Base-by-base conservation (phyloP, 164 flowering plant genomes). In the Cinnamomum micranthum region DNA sequence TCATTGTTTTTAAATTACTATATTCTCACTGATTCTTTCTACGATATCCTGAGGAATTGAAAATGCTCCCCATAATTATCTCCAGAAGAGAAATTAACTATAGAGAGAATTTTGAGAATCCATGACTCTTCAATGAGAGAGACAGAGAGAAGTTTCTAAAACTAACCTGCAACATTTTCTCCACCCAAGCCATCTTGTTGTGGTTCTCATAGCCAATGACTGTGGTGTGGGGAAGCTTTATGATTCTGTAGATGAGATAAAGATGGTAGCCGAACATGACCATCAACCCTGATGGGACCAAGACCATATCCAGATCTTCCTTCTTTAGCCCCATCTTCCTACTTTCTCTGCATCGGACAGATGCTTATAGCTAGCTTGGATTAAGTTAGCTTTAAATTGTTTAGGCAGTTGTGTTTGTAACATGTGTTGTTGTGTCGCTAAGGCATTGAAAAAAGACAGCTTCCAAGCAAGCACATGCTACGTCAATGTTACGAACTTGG, bases 191-290 rank as follows among this genome's bases (percentile, higher is more conserved):
- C 76, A 65, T 86, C 78, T 77, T 88, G 88, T 77, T 73, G 75
- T 92, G 88, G 66, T 92, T 89, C 80, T 92, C 92, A 70, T 78
- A 87, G 63, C 97, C 97, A 33, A 90, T 83, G 24, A 82, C 83
- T 0, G 95, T 90, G 47, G 86, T 85, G 0, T 86, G 69, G 4
- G 88, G 85, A 71, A 12, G 55, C 69, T 72, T 81, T 9, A 83
- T 76, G 83, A 78, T 86, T 81, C 87, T 85, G 75, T 88, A 82
- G 47, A 90, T 81, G 15, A 90, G 89, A 77, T 73, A 75, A 58
- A 90, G 82, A 80, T 92, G 89, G 77, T 90, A 90, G 6, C 75
- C 80, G 68, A 81, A 74, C 94, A 92, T 87, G 83, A 90, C 70
- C 17, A 82, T 6, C n/a, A 92, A 72, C 20, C 94, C 89, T 70